Base-by-base conservation (phyloP, 1,284 basidiomycete species). In the Taiwanofungus camphoratus region DNA sequence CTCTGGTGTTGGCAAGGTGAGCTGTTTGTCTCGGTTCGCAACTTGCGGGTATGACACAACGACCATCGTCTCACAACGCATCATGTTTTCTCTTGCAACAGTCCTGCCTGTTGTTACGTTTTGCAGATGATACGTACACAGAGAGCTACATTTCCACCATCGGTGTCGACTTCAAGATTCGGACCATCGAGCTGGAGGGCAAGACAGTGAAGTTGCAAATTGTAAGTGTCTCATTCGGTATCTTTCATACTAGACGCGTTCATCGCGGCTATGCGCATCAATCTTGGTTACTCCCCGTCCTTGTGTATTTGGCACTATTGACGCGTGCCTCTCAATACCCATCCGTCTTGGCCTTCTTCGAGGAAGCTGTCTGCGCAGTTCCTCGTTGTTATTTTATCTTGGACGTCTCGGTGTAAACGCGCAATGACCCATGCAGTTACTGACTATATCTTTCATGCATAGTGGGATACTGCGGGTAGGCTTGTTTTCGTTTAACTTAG, bases 131-230 rank as follows among this genome's bases (percentile, higher is more conserved):
- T 68, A 95, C 95, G 46, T 99, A 97, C 77, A 99, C 96, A 44
- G 94, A 97, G 68, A 93, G 89, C 61, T 99, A 98, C 71, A 98
- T 99, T 68, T 92, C 88, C 53, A 99, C 95, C 22, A 99, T 99
- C 68, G 95, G 95, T 53, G 92, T 99, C 48, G 96, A 99, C 75
- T 99, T 99, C 77, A 99, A 99, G 87, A 99, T 99, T 73, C 80
- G 96, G 58, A 99, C 96, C 37, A 98, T 99, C 66, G 96, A 99
- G 69, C 79, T 99, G 43, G 96, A 99, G 67, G 95, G 95, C 54
- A 99, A 98, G 89, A 98, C 92, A 2, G 92, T 99, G 61, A 99
- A 99, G 69, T 81, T 99, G 49, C 96, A 99, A 71, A 99, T 99
- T 69, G 94, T 97, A 63, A 71, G 93, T 81, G 37, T 52, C 35